Percentiles rank a stretch among this genome's conserved stretches.
Conservation (phyloP, 768 basidiomycete species). For the Auriscalpium vulgare region DNA sequence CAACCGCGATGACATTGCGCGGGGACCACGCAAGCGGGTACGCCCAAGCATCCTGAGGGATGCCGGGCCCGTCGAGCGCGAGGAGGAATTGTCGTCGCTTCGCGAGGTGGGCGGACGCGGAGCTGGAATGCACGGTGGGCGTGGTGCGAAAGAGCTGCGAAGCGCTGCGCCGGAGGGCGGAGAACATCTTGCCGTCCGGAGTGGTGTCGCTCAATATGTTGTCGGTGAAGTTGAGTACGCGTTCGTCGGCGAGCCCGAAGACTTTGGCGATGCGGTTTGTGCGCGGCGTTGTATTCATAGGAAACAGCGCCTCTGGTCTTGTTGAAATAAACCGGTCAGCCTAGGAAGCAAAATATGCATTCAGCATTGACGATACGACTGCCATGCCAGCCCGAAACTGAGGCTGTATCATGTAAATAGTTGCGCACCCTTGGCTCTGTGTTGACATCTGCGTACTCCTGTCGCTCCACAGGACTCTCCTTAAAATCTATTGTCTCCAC, state of each 20-base stretch:
- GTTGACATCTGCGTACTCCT: slow-evolving; percentile 11
- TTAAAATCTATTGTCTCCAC: slow-evolving; percentile 9
- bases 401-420: not conserved
- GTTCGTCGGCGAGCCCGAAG: slow-evolving; percentile 51
- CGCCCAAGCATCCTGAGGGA: slow-evolving; percentile 44
- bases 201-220: slow-evolving; percentile 18
- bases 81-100: slow-evolving; percentile 46
- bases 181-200: slow-evolving; percentile 34
- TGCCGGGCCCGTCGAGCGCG: slow-evolving; percentile 58
- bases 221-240: slow-evolving; percentile 46
- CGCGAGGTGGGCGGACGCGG: slow-evolving; percentile 51
- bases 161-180: slow-evolving; percentile 44
- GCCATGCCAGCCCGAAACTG: not conserved
- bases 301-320: slow-evolving; percentile 41
- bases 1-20: slow-evolving; percentile 53
- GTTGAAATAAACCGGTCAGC: slow-evolving; percentile 55
- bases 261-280: slow-evolving; percentile 58
- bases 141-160: slow-evolving; percentile 39
- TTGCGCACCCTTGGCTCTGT: slow-evolving; percentile 12
- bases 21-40: slow-evolving; percentile 57
- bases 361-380: not conserved
- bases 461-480: slow-evolving; percentile 3
- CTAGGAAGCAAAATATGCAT: slow-evolving; percentile 23
- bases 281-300: slow-evolving; percentile 56
- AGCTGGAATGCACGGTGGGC: slow-evolving; percentile 28